Conservation (phyloP, 345 rosid genomes). For the Ceriops zippeliana region DNA sequence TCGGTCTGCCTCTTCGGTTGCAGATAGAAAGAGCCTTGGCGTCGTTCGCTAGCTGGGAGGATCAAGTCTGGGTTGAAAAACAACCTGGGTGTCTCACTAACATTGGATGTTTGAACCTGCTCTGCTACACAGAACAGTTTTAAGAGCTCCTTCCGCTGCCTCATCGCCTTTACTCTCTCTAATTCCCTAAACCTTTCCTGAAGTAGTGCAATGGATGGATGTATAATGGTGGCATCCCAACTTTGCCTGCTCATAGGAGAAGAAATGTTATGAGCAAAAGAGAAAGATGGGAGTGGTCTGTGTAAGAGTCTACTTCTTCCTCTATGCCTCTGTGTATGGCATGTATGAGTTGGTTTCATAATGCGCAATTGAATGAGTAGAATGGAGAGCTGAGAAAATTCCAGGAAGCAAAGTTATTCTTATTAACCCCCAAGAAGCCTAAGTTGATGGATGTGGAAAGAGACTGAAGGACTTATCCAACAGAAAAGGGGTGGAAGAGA, state of each 20-base stretch:
- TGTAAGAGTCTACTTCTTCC: conserved; percentile 3
- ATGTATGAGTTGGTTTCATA: not conserved
- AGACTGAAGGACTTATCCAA: conserved; percentile 14
- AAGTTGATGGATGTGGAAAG: conserved; percentile 17
- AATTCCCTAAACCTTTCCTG: conserved; percentile 64
- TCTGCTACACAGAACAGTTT: conserved; percentile 20
- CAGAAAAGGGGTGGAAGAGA: conserved; percentile 16
- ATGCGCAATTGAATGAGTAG: conserved; percentile 17
- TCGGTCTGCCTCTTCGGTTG: conserved; percentile 20
- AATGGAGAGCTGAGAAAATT: conserved; percentile 22
- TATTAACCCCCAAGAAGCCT: conserved; percentile 12
- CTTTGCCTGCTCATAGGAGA: conserved; percentile 33
- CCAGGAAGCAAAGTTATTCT: conserved; percentile 26
- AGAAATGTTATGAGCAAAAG: not conserved
- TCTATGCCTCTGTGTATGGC: conserved; percentile 19
- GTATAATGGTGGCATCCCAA: conserved; percentile 16
- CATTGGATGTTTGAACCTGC: conserved; percentile 18
- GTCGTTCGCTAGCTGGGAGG: conserved; percentile 20
- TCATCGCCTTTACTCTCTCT: conserved; percentile 52
- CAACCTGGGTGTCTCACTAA: conserved; percentile 12
- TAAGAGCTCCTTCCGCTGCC: conserved; percentile 47
- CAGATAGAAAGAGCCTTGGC: conserved; percentile 9
- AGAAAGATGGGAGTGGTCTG: not conserved
- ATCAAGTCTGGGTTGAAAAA: conserved; percentile 25
- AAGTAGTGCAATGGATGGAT: conserved; percentile 61